Evolutionary conservation across 495 filamentous ascomycete genomes (phyloP).

Genomic region (Apiosordaria backusii): DNA sequence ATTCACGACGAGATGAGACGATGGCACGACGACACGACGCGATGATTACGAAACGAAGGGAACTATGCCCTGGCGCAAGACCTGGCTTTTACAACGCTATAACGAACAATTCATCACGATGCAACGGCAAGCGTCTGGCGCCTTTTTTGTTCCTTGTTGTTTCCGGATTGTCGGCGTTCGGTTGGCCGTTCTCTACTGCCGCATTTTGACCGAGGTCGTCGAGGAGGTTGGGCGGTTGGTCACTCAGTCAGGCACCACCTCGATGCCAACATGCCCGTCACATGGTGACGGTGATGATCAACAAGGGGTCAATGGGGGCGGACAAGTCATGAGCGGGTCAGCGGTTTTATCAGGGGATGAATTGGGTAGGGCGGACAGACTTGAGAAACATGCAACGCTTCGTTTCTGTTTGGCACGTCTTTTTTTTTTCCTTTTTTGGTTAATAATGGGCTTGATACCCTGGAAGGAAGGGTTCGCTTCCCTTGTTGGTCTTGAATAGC

Average conservation of each 20-base stretch:
- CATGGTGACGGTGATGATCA: neutral
- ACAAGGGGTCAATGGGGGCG: neutral
- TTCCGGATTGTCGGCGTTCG: neutral
- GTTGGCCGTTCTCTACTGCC: neutral
- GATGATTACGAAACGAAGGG: too few relatives aligned
- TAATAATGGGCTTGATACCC: neutral
- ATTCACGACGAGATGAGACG: neutral
- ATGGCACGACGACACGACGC: neutral
- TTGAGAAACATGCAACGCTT: neutral
- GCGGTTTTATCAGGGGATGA: neutral
- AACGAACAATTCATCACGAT: neutral
- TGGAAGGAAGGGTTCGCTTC: neutral
- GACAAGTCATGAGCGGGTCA: too few relatives aligned
- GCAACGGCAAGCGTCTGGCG: neutral
- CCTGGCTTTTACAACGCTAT: neutral
- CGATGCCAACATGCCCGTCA: neutral
- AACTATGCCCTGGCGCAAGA: too few relatives aligned
- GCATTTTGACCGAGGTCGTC: neutral
- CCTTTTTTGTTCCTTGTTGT: neutral
- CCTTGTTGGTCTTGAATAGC: neutral
- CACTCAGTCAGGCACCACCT: neutral
- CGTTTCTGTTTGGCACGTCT: neutral
- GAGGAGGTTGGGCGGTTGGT: neutral
- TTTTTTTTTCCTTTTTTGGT: slow-evolving; percentile 3
- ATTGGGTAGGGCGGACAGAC: neutral